Percentiles rank a stretch among this genome's conserved stretches.
Conservation (phyloP, 2,329 filamentous ascomycete species). For the Fusarium ramigenum region DNA sequence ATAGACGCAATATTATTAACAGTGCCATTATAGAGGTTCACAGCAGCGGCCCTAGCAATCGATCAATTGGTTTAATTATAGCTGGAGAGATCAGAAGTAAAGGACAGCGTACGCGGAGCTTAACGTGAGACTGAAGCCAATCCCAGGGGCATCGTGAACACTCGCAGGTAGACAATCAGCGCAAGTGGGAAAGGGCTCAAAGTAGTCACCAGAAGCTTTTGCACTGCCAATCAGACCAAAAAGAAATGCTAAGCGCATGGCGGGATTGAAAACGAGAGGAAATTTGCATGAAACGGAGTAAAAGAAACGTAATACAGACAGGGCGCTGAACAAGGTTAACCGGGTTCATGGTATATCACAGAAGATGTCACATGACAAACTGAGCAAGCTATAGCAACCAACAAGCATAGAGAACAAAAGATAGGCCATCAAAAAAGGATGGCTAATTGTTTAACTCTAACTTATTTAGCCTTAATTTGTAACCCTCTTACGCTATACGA, state of each 20-base stretch:
- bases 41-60: not conserved
- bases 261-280: rapidly evolving
- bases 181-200: not conserved
- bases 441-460: no score
- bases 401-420: not conserved
- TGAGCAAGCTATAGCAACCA: not conserved
- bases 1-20: not conserved
- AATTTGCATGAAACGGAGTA: rapidly evolving
- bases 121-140: not conserved
- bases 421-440: not conserved
- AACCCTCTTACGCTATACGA: no score
- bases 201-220: not conserved
- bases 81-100: not conserved
- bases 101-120: not conserved
- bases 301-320: not conserved
- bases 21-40: not conserved
- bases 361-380: not conserved
- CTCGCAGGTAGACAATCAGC: not conserved
- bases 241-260: not conserved
- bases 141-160: not conserved
- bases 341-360: no score
- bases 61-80: rapidly evolving
- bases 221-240: not conserved
- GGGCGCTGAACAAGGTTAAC: rapidly evolving
- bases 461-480: no score